Evolutionary conservation across 2,329 filamentous ascomycete species (phyloP).

Genomic region (Didymella keratinophila): DNA sequence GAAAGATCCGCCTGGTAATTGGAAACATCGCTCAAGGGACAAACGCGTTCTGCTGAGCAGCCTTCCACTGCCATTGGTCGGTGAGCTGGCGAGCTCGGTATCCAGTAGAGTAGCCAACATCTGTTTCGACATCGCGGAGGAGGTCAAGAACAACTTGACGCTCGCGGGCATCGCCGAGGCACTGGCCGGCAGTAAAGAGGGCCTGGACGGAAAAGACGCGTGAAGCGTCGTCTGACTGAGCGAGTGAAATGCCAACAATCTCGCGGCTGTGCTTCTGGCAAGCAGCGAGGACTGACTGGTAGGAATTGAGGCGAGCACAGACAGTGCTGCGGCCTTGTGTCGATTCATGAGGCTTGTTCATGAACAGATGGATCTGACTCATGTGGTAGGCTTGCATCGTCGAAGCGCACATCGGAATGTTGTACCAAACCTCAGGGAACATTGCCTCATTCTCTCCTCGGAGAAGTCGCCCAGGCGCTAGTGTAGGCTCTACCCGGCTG

Average conservation of each 20-base stretch:
- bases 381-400: conserved; percentile 73
- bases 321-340: conserved; percentile 62
- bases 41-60: conserved; percentile 37
- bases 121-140: conserved; percentile 66
- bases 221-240: conserved; percentile 63
- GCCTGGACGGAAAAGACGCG: conserved; percentile 67
- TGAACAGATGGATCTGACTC: conserved; percentile 66
- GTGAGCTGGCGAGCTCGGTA: conserved; percentile 65
- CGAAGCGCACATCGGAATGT: conserved; percentile 68
- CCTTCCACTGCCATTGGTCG: conserved; percentile 56
- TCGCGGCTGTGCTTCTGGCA: conserved; percentile 66
- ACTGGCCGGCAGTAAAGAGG: conserved; percentile 69
- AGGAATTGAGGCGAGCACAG: conserved; percentile 63
- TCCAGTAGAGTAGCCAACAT: conserved; percentile 70
- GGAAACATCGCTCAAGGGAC: conserved; percentile 22
- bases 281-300: conserved; percentile 64
- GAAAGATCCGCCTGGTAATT: not conserved
- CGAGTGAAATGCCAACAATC: conserved; percentile 67
- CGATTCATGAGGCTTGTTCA: conserved; percentile 67
- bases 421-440: conserved; percentile 69
- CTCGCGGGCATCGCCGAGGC: conserved; percentile 63
- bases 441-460: conserved; percentile 45
- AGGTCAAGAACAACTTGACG: conserved; percentile 63
- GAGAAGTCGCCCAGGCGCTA: conserved; percentile 32
- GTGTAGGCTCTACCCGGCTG: conserved; percentile 56